These are phyloP conservation scores for Fusarium drepaniforme DNA, from an alignment of 2,329 filamentous ascomycete species.

Conservation along the genomic window DNA sequence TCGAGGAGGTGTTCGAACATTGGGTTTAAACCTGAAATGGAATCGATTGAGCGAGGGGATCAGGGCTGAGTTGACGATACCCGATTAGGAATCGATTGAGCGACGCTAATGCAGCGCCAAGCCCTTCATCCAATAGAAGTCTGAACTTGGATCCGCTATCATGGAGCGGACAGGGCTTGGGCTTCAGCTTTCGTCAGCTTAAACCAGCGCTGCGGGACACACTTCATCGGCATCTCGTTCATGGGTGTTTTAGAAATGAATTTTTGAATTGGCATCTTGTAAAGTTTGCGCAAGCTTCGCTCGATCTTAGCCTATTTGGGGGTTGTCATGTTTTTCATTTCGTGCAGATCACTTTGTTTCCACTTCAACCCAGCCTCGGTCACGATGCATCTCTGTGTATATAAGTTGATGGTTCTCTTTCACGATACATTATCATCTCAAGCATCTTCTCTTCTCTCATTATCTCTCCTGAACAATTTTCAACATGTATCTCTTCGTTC, in stretches of 20 bases:
- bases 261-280: not conserved
- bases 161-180: not conserved
- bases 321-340: not conserved
- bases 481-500: conserved; percentile 33
- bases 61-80: conserved; percentile 12
- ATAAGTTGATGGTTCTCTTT: not conserved
- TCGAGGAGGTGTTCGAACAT: not conserved
- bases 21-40: conserved; percentile 32
- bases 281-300: conserved; percentile 13
- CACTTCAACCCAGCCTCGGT: not conserved
- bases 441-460: not conserved
- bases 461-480: not conserved
- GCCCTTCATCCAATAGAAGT: conserved; percentile 1
- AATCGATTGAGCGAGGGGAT: conserved; percentile 32
- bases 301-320: conserved; percentile 15
- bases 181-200: conserved; percentile 2
- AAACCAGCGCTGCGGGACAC: not conserved
- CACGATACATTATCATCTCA: not conserved
- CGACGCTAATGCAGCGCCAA: conserved; percentile 31
- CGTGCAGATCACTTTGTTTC: not conserved
- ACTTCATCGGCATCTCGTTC: not conserved
- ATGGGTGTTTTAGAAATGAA: not conserved
- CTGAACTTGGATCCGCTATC: not conserved
- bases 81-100: conserved; percentile 33
- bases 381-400: not conserved